phyloP scores from a whole-genome alignment of 2,329 filamentous ascomycete genomes.

The Colletotrichum filicis region DNA sequence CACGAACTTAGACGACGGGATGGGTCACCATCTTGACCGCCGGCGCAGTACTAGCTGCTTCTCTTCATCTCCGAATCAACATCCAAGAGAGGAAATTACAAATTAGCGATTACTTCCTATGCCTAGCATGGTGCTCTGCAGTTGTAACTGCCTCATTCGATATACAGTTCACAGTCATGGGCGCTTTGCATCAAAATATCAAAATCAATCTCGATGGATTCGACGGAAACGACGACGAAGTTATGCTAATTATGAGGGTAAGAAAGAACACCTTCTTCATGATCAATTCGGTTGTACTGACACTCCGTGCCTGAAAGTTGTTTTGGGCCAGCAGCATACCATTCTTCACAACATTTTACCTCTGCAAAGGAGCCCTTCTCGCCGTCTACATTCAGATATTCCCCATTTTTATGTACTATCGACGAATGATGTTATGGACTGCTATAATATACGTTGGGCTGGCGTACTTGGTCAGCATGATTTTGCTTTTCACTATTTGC shows the following conservation, averaged over 20 bases:
- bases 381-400: conserved; percentile 28
- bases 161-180: conserved; percentile 29
- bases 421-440: conserved; percentile 23
- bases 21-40: conserved; percentile 28
- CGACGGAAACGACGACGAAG: conserved; percentile 9
- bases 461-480: conserved; percentile 23
- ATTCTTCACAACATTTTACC: conserved; percentile 28
- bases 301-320: not conserved
- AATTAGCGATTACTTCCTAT: conserved; percentile 24
- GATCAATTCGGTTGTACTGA: not conserved
- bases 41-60: conserved; percentile 28
- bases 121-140: conserved; percentile 24
- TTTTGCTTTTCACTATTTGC: conserved; percentile 25
- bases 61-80: conserved; percentile 27
- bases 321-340: conserved; percentile 33
- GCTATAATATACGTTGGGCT: conserved; percentile 19
- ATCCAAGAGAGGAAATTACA: conserved; percentile 23
- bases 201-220: conserved; percentile 27
- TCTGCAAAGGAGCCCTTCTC: conserved; percentile 31
- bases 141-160: conserved; percentile 28
- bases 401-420: conserved; percentile 27
- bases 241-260: conserved; percentile 16
- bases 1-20: conserved; percentile 20
- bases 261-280: not conserved
- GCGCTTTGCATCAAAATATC: conserved; percentile 23